phyloP scores from a whole-genome alignment of 2,329 filamentous ascomycete genomes.

The Sordariomycetes sp. region DNA sequence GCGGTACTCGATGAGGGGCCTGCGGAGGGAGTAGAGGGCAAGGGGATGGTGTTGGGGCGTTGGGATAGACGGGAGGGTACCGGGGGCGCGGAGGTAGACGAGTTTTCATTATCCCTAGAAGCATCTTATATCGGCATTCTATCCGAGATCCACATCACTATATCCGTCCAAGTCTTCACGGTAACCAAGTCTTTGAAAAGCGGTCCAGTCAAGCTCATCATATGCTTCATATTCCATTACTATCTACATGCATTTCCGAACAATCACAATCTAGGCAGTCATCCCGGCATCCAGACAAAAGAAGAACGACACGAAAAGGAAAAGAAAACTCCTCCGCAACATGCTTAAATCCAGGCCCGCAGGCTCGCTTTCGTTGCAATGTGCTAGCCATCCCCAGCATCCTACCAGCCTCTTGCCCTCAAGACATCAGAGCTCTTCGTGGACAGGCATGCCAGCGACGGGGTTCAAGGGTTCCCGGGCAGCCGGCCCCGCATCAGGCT shows the following conservation, averaged over 20 bases:
- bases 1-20: constrained; percentile 18
- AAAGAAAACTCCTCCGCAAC: not conserved
- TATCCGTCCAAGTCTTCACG: not conserved
- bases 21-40: not conserved
- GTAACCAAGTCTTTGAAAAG: not conserved
- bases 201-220: not conserved
- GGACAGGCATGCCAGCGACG: not conserved
- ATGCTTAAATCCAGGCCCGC: not conserved
- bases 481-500: not conserved
- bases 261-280: not conserved
- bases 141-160: not conserved
- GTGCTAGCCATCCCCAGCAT: not conserved
- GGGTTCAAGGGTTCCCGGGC: not conserved
- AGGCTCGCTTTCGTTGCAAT: not conserved
- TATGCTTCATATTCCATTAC: not conserved
- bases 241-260: not conserved
- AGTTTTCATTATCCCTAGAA: no score
- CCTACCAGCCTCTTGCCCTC: not conserved
- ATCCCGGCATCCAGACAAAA: not conserved
- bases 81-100: not conserved
- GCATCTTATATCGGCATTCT: not conserved
- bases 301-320: not conserved
- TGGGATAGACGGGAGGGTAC: not conserved
- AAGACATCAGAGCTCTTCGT: constrained; percentile 1
- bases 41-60: not conserved